Evolutionary conservation across 805 yeast genomes (phyloP).

Genomic region (Pichia gijzeniarum): DNA sequence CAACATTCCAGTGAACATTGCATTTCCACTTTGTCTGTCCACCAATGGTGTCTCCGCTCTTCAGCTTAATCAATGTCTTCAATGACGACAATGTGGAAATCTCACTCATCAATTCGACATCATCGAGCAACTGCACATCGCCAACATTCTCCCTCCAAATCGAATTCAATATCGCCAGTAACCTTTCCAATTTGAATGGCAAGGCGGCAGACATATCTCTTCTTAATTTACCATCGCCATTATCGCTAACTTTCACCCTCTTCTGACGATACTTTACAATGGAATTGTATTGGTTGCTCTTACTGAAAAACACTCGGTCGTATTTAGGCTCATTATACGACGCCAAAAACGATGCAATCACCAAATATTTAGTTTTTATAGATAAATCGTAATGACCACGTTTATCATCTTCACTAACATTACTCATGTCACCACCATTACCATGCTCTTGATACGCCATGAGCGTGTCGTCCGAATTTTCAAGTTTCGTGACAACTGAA

Average conservation of each 20-base stretch:
- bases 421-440: slow-evolving; percentile 2
- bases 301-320: slow-evolving; percentile 68
- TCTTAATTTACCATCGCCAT: slow-evolving; percentile 43
- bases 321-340: slow-evolving; percentile 65
- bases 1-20: slow-evolving; percentile 62
- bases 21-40: slow-evolving; percentile 74
- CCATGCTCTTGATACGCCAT: slow-evolving; percentile 8
- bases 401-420: slow-evolving; percentile 6
- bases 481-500: slow-evolving; percentile 20
- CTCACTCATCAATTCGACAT: slow-evolving; percentile 34
- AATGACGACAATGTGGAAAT: slow-evolving; percentile 32
- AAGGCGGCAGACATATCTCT: slow-evolving; percentile 64
- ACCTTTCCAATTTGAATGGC: slow-evolving; percentile 68
- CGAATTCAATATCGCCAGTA: slow-evolving; percentile 73
- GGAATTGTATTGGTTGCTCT: slow-evolving; percentile 42
- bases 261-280: slow-evolving; percentile 32
- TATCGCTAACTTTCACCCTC: slow-evolving; percentile 20
- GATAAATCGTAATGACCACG: slow-evolving; percentile 42
- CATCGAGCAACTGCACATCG: slow-evolving; percentile 26
- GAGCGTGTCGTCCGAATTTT: slow-evolving; percentile 11
- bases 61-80: slow-evolving; percentile 26
- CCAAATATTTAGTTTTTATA: slow-evolving; percentile 55
- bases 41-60: slow-evolving; percentile 41
- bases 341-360: slow-evolving; percentile 78
- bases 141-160: slow-evolving; percentile 42